Evolutionary conservation across 1,139 yeast genomes (phyloP).

Genomic region (Nakaseomyces uthaithaninus): DNA sequence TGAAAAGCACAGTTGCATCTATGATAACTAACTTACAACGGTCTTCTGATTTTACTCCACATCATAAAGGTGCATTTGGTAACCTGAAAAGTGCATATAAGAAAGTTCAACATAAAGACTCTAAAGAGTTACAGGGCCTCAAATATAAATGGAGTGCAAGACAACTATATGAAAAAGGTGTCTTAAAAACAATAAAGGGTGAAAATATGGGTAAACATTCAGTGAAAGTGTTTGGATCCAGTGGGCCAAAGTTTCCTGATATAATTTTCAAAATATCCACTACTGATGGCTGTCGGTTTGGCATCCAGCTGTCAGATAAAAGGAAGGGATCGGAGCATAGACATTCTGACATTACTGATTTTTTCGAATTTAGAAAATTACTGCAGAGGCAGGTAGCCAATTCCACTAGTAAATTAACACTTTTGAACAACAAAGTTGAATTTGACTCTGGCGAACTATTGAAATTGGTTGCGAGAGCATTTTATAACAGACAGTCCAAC

Average conservation of each 20-base stretch:
- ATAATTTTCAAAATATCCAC: slow-evolving; percentile 66
- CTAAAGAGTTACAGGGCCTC: slow-evolving; percentile 18
- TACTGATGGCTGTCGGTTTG: slow-evolving; percentile 37
- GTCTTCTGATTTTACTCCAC: slow-evolving; percentile 18
- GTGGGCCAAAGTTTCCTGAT: slow-evolving; percentile 53
- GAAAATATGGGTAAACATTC: slow-evolving; percentile 37
- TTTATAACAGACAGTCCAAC: slow-evolving; percentile 13
- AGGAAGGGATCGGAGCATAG: slow-evolving; percentile 23
- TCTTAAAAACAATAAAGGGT: slow-evolving; percentile 52
- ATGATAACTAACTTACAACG: slow-evolving; percentile 18
- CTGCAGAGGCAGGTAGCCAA: slow-evolving; percentile 23
- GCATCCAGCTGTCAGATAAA: slow-evolving; percentile 27
- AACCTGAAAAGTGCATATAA: slow-evolving; percentile 56
- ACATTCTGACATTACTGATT: slow-evolving; percentile 21
- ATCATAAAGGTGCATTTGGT: slow-evolving; percentile 25
- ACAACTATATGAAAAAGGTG: slow-evolving; percentile 64
- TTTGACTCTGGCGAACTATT: slow-evolving; percentile 21
- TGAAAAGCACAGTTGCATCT: slow-evolving; percentile 17
- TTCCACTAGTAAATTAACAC: slow-evolving; percentile 13
- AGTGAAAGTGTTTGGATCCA: slow-evolving; percentile 35
- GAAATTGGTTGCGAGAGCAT: slow-evolving; percentile 20
- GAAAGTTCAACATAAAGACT: slow-evolving; percentile 21
- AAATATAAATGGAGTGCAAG: slow-evolving; percentile 59
- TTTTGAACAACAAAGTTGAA: slow-evolving; percentile 22
- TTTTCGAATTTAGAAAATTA: slow-evolving; percentile 21